phyloP scores from a whole-genome alignment of 345 rosid species.

The Arabidopsis arenosa region DNA sequence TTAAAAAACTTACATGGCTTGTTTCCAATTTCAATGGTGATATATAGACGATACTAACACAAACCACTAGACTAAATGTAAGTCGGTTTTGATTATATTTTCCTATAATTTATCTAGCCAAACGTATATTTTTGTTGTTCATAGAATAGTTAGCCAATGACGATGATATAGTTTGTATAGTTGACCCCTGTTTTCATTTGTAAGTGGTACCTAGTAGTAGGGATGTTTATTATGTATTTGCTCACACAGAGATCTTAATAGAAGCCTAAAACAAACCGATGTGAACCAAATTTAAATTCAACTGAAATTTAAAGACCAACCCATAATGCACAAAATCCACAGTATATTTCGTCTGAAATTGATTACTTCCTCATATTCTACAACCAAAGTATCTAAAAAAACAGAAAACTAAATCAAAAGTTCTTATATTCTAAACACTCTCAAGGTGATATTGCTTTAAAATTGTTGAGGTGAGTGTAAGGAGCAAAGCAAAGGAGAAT shows the following conservation, averaged over 20 bases:
- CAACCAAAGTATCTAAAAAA: not conserved
- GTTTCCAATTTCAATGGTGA: too few species aligned
- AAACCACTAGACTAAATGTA: too few species aligned
- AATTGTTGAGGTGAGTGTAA: constrained; percentile 2
- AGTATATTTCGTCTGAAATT: not conserved
- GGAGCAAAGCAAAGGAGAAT: constrained; percentile 5
- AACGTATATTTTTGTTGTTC: not conserved
- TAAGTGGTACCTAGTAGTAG: not conserved
- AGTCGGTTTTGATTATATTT: too few species aligned
- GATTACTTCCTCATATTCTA: not conserved
- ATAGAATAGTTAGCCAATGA: not conserved
- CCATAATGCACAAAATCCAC: not conserved
- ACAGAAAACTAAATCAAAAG: not conserved
- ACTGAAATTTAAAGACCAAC: not conserved
- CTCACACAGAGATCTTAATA: not conserved
- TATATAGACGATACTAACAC: too few species aligned
- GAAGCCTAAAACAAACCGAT: not conserved
- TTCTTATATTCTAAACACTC: constrained; percentile 2
- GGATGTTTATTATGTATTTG: not conserved
- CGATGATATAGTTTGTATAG: not conserved
- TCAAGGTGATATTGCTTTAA: not conserved
- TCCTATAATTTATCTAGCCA: not conserved
- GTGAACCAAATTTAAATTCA: not conserved
- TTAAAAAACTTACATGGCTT: too few species aligned
- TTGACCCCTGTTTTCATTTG: not conserved